These are phyloP conservation scores for Fusarium hostae DNA, from an alignment of 2,329 filamentous ascomycete genomes.

Conservation along the genomic window DNA sequence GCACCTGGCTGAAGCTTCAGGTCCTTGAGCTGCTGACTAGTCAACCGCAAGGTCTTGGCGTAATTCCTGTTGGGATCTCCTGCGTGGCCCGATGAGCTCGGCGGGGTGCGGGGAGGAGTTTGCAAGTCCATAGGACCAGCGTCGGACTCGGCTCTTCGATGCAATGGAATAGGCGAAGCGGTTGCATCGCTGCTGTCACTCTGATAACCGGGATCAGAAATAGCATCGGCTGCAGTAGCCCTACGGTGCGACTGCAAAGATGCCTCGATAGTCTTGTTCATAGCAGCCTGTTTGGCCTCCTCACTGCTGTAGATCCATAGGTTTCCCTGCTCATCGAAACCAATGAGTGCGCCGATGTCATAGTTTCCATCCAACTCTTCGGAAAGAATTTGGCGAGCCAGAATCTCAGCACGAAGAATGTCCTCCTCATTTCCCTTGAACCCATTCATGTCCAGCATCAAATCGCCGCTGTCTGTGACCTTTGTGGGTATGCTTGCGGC, in stretches of 20 bases:
- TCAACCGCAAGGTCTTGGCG: slow-evolving; percentile 94
- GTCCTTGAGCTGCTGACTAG: slow-evolving; percentile 92
- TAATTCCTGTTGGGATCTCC: slow-evolving; percentile 86
- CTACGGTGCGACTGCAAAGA: slow-evolving; percentile 58
- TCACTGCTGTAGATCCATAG: slow-evolving; percentile 99
- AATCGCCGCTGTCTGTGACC: slow-evolving; percentile 90
- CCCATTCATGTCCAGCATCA: slow-evolving; percentile 98
- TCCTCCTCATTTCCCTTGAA: slow-evolving; percentile 97
- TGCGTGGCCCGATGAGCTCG: slow-evolving; percentile 67
- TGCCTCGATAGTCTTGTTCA: slow-evolving; percentile 69
- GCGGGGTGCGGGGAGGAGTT: slow-evolving; percentile 76
- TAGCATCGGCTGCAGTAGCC: slow-evolving; percentile 77
- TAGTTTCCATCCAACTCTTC: slow-evolving; percentile 96
- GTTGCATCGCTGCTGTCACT: slow-evolving; percentile 81
- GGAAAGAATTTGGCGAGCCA: slow-evolving; percentile 89
- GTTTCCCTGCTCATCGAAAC: slow-evolving; percentile 94
- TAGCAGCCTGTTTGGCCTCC: slow-evolving; percentile 90
- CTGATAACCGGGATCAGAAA: slow-evolving; percentile 94
- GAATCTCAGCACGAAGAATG: slow-evolving; percentile 88
- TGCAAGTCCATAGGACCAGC: slow-evolving; percentile 64
- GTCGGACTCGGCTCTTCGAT: slow-evolving; percentile 76
- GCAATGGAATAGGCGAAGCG: slow-evolving; percentile 59
- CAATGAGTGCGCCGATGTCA: slow-evolving; percentile 94
- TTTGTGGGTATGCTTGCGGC: slow-evolving; percentile 92
- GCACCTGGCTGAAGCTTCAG: slow-evolving; percentile 84